Evolutionary conservation across 495 filamentous ascomycete genomes (phyloP).

Genomic region (Bryoglossum gracile): DNA sequence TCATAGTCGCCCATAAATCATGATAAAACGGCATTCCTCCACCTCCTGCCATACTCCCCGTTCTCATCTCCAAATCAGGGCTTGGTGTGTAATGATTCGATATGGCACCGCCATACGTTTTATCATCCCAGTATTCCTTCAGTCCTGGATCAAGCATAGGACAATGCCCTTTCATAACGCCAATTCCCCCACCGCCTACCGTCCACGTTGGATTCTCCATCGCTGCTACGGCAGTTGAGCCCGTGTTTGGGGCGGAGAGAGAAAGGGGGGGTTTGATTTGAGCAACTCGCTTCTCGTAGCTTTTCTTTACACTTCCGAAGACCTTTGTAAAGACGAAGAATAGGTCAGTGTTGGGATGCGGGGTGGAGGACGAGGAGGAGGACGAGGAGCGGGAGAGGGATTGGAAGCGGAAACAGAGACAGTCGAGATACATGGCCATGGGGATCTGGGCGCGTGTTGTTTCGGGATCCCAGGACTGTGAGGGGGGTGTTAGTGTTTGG

Average conservation of each 20-base stretch:
- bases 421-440: slow-evolving; percentile 21
- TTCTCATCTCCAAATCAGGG: no score
- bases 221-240: no score
- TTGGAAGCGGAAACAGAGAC: slow-evolving; percentile 19
- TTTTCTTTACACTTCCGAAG: slow-evolving; percentile 18
- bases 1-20: slow-evolving; percentile 24
- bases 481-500: no score
- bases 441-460: slow-evolving; percentile 13
- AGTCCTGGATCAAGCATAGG: slow-evolving; percentile 16
- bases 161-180: slow-evolving; percentile 15
- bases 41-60: neutral
- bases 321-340: slow-evolving; percentile 16
- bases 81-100: neutral
- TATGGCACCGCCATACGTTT: slow-evolving; percentile 4
- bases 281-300: slow-evolving; percentile 13
- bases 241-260: no score
- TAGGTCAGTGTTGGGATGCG: slow-evolving; percentile 7
- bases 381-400: slow-evolving; percentile 11
- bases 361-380: neutral
- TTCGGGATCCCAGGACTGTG: slow-evolving; percentile 16
- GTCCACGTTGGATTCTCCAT: slow-evolving; percentile 3
- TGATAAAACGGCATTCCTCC: slow-evolving; percentile 6
- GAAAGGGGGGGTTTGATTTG: no score
- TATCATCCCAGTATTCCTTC: slow-evolving; percentile 5
- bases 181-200: slow-evolving; percentile 1